Conservation (phyloP, 2,329 filamentous ascomycete species). For the Ophiostoma montium region DNA sequence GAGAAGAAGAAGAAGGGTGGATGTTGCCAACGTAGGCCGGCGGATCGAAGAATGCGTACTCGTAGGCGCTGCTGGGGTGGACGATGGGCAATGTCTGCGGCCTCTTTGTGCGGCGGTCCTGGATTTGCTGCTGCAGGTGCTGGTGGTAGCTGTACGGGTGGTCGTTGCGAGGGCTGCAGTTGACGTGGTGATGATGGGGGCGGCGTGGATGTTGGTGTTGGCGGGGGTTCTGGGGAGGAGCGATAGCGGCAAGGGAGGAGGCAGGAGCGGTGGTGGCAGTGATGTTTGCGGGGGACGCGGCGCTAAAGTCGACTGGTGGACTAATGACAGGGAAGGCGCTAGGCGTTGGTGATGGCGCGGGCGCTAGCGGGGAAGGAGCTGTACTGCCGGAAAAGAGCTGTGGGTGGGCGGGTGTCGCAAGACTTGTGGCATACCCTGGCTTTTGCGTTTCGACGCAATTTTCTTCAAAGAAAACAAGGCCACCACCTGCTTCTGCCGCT, state of each 20-base stretch:
- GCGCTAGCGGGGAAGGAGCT: not conserved
- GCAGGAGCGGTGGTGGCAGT: not conserved
- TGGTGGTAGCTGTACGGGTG: slow-evolving; percentile 11
- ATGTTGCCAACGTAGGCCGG: not conserved
- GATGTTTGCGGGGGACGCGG: not conserved
- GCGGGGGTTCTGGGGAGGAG: not conserved
- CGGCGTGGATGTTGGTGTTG: slow-evolving; percentile 1
- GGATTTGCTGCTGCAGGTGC: slow-evolving; percentile 9
- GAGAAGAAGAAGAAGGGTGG: not conserved
- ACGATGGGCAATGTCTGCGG: not conserved
- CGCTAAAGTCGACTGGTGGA: not conserved
- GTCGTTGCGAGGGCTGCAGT: slow-evolving; percentile 4
- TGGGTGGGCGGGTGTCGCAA: no score
- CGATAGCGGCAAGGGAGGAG: slow-evolving; percentile 1
- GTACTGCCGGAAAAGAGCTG: not conserved
- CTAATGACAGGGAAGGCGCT: not conserved
- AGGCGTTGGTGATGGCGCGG: not conserved
- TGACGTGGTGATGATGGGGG: slow-evolving; percentile 1
- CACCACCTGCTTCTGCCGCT: no score
- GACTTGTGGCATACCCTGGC: slow-evolving; percentile 10
- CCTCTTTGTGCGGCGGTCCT: slow-evolving; percentile 1
- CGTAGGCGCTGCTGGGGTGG: not conserved
- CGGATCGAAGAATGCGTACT: not conserved
- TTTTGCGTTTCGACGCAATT: slow-evolving; percentile 11
- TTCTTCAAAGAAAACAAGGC: no score